A percentile compares a stretch with the other conserved stretches of the same genome.
Conservation (phyloP, 1,284 basidiomycete species). For the Schizophyllum commune region DNA sequence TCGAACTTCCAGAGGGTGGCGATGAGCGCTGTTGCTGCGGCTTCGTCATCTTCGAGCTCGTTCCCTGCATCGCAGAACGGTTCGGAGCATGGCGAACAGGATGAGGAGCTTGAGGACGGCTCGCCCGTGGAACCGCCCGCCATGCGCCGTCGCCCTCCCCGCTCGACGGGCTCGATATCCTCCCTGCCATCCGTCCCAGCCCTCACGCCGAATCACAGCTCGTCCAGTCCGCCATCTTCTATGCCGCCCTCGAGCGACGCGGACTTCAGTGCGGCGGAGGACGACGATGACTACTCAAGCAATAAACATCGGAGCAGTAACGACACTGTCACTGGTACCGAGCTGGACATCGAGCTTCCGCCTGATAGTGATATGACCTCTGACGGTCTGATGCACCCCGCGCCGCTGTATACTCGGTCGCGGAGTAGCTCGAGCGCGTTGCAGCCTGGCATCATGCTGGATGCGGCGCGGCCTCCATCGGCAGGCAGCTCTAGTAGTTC, state of each 20-base stretch:
- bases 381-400: slow-evolving; percentile 21
- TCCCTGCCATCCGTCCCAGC: slow-evolving; percentile 44
- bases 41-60: slow-evolving; percentile 13
- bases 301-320: slow-evolving; percentile 13
- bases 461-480: slow-evolving; percentile 5
- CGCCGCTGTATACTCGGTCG: slow-evolving; percentile 13
- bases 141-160: slow-evolving; percentile 14
- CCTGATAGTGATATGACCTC: slow-evolving; percentile 16
- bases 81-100: slow-evolving; percentile 12
- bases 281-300: slow-evolving; percentile 7
- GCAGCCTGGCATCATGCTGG: slow-evolving; percentile 30
- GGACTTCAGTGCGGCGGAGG: slow-evolving; percentile 8
- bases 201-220: slow-evolving; percentile 53
- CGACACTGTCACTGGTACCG: slow-evolving; percentile 16
- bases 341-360: neutral
- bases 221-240: slow-evolving; percentile 48
- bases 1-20: slow-evolving; percentile 29
- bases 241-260: slow-evolving; percentile 9
- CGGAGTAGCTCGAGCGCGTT: slow-evolving; percentile 11
- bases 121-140: slow-evolving; percentile 14
- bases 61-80: slow-evolving; percentile 18
- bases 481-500: neutral
- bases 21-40: slow-evolving; percentile 4
- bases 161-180: slow-evolving; percentile 16
- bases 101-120: slow-evolving; percentile 12